Base-by-base conservation (phyloP, 2,329 filamentous ascomycete species). In the Neodidymelliopsis sp. region DNA sequence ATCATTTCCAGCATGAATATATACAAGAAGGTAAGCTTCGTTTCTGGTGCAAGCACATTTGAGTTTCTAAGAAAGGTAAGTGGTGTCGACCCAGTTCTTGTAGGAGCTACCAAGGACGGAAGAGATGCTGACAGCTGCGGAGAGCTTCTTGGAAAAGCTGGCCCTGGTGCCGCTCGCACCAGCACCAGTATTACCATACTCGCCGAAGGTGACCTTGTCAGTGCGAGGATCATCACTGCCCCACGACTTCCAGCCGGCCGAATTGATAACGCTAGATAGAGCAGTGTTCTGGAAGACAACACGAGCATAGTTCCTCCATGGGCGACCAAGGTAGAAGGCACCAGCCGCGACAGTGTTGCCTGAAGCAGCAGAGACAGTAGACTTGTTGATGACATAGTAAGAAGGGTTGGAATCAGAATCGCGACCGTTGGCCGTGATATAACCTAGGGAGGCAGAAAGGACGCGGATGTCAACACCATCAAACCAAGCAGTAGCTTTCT, bases 211-310 rank as follows among this genome's bases (percentile, higher is more conserved):
- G 1, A 86, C 80, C 31, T 81, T 71, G 24, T 73, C 75, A 1
- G 81, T 84, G 25, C 77, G 75, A n/a, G 75, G 63, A 31, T 79
- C 73, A 2, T 72, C 74, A 2, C 57, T 70, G 48, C 77, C 77
- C 85, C 85, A 88, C 20, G 74, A 62, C 2, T 59, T 66, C 84
- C 85, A 88, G 0, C 85, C 85, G 0, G 79, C 78, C 2, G 75
- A 50, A 59, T 86, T 85, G 60, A 88, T 78, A 15, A 87, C 81
- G 18, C 72, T 69, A 7, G 74, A 76, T 69, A 88, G 72, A 23
- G 63, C 63, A 0, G 80, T 81, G 39, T 75, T 71, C 66, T 83
- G 81, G 65, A 82, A 77, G 9, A 76, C 73, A 12, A 83, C 80
- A n/a, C 77, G 68, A 8, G 80, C 75, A 49, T 78, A 82, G 43